Evolutionary conservation across 257 asterid species (phyloP).

Genomic region (Rauvolfia tetraphylla): DNA sequence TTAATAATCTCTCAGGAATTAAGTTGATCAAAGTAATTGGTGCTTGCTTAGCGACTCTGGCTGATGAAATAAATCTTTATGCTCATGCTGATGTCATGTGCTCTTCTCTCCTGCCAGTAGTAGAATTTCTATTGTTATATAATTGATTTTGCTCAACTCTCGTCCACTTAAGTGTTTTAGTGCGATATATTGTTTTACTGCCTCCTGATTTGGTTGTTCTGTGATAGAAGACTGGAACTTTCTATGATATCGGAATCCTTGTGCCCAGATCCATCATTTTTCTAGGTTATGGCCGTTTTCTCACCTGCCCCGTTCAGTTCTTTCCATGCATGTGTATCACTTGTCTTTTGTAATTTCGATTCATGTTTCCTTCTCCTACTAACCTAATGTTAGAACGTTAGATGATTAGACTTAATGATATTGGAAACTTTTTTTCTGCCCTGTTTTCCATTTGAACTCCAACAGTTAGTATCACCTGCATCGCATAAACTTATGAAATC

Average conservation of each 20-base stretch:
- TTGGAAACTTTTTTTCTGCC: neutral
- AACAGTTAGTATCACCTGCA: too few species aligned
- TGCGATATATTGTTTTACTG: neutral
- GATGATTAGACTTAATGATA: too few species aligned
- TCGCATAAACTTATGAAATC: neutral
- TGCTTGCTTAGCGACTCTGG: neutral
- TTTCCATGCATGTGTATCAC: neutral
- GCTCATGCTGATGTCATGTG: too few species aligned
- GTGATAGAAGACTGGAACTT: neutral
- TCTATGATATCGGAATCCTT: neutral
- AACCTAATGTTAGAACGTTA: neutral
- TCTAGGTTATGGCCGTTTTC: neutral
- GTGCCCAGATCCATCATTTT: neutral
- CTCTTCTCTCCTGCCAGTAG: neutral
- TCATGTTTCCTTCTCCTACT: neutral
- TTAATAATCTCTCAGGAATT: neutral
- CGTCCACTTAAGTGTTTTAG: neutral
- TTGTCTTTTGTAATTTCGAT: too few species aligned
- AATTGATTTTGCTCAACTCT: neutral
- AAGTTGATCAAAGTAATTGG: neutral
- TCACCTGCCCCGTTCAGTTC: neutral
- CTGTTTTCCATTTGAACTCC: neutral
- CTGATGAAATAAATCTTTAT: neutral
- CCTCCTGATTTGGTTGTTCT: neutral
- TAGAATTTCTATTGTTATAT: too few species aligned